phyloP scores from a whole-genome alignment of 345 rosid genomes.

The Sisymbrium altissimum region DNA sequence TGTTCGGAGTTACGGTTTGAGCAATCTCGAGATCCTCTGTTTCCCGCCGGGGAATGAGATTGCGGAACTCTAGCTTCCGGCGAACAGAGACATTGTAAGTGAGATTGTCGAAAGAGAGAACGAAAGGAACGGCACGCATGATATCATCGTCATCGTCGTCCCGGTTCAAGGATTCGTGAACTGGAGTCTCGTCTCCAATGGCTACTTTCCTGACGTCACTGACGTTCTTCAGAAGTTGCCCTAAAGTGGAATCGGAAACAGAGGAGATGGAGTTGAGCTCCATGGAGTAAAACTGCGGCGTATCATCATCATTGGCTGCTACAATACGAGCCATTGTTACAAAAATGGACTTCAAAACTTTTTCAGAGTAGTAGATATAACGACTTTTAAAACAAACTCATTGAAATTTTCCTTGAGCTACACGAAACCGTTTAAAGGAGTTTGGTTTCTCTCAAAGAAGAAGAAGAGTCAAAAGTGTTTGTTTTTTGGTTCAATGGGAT shows the following conservation, averaged over 20 bases:
- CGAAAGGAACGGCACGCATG: constrained; percentile 55
- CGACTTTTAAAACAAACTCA: not conserved
- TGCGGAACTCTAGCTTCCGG: constrained; percentile 45
- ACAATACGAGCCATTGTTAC: constrained; percentile 33
- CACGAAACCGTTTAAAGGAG: not conserved
- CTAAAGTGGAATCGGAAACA: constrained; percentile 47
- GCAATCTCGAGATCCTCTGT: constrained; percentile 39
- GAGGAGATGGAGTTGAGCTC: constrained; percentile 39
- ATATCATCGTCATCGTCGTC: constrained; percentile 27
- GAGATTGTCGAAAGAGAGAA: constrained; percentile 72
- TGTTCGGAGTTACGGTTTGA: constrained; percentile 35
- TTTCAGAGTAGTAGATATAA: not conserved
- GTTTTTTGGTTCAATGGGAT: not conserved
- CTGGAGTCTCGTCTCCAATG: constrained; percentile 78
- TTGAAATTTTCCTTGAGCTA: not conserved
- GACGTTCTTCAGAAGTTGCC: constrained; percentile 69
- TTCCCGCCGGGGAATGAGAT: constrained; percentile 29
- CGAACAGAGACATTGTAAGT: constrained; percentile 67
- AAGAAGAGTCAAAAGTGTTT: not conserved
- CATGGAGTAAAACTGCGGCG: constrained; percentile 37
- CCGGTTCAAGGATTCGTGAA: constrained; percentile 42
- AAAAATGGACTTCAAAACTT: not conserved
- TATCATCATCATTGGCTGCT: constrained; percentile 35
- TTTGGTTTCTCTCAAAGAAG: not conserved
- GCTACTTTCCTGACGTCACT: constrained; percentile 60